phyloP scores from a whole-genome alignment of 306 rosid genomes.

The Trifolium dubium region DNA sequence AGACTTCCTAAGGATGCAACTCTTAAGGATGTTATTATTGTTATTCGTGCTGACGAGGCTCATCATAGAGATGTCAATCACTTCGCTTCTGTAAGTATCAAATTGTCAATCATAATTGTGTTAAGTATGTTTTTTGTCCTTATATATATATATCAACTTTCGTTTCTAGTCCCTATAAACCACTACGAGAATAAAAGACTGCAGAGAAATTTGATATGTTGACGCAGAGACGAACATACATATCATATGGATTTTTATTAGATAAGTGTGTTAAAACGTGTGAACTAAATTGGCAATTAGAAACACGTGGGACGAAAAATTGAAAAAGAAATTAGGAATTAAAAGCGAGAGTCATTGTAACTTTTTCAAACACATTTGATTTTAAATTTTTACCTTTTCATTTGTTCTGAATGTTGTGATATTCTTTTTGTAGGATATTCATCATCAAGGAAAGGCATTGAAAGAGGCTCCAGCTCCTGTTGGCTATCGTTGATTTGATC shows the following conservation, averaged over 20 bases:
- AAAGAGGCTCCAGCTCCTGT: constrained; percentile 56
- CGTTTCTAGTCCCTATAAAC: neutral
- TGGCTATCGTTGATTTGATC: constrained; percentile 49
- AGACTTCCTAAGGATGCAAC: constrained; percentile 73
- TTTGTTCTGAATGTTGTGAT: constrained; percentile 1
- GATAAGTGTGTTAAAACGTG: neutral
- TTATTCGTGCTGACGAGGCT: constrained; percentile 89
- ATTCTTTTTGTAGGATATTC: constrained; percentile 50
- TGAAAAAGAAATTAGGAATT: neutral
- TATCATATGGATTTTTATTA: neutral
- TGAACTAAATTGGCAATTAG: neutral
- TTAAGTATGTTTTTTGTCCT: neutral
- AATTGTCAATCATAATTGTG: neutral
- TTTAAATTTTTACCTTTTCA: neutral
- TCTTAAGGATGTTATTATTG: constrained; percentile 69
- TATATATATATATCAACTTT: neutral
- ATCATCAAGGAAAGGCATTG: constrained; percentile 52
- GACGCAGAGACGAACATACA: too few species aligned
- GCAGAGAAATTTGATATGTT: neutral
- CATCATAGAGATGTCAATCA: constrained; percentile 83
- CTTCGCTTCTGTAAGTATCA: constrained; percentile 71
- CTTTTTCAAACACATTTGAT: neutral
- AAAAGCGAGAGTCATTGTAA: neutral
- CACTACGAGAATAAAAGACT: neutral
- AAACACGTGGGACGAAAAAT: neutral